These are phyloP conservation scores for Talaromyces sp. DNA, from an alignment of 2,329 filamentous ascomycete species.

Conservation along the genomic window DNA sequence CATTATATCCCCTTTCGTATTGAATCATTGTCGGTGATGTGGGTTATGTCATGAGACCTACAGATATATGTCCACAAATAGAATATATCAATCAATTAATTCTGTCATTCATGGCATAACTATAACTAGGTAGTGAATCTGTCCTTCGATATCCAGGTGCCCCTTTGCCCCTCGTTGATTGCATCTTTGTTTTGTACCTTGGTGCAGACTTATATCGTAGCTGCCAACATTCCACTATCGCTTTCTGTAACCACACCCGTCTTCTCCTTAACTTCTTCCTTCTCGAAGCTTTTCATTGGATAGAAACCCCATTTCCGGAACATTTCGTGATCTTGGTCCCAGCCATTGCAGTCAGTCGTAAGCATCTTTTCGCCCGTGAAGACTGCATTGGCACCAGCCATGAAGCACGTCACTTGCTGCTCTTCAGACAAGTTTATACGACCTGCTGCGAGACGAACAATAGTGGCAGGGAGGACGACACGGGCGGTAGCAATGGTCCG, in stretches of 20 bases:
- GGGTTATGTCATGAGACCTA: not conserved
- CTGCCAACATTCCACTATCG: not conserved
- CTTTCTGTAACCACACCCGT: not conserved
- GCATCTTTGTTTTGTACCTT: not conserved
- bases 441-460: slow-evolving; percentile 82
- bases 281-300: slow-evolving; percentile 67
- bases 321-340: slow-evolving; percentile 83
- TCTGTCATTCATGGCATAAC: not conserved
- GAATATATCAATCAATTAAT: not conserved
- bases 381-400: slow-evolving; percentile 89
- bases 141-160: not conserved
- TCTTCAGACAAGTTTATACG: slow-evolving; percentile 82
- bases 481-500: slow-evolving; percentile 81
- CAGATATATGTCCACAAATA: not conserved
- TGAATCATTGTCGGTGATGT: not conserved
- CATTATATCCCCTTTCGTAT: not conserved
- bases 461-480: slow-evolving; percentile 78
- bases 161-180: no score
- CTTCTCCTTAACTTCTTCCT: not conserved
- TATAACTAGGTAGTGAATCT: not conserved
- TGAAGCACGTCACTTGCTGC: slow-evolving; percentile 85
- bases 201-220: not conserved
- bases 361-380: slow-evolving; percentile 96
- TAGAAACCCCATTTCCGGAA: slow-evolving; percentile 78
- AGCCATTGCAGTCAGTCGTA: slow-evolving; percentile 86